Conservation (phyloP, 192 early-diverging fungal species). For the Umbelopsis isabellina region DNA sequence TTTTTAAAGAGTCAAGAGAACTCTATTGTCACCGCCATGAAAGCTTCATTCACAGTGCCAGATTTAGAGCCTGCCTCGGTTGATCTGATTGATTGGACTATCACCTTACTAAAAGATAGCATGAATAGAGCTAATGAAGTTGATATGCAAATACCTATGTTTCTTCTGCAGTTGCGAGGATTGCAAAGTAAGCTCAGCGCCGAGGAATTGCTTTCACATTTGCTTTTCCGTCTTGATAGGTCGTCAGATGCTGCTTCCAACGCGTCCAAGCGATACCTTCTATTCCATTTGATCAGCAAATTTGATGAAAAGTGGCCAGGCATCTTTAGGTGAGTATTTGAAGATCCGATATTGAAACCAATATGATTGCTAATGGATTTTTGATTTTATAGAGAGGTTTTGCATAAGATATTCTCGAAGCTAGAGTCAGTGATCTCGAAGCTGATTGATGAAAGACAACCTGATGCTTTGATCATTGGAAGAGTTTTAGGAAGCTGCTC, state of each 20-base stretch:
- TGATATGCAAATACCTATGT: conserved; percentile 28
- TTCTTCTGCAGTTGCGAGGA: conserved; percentile 24
- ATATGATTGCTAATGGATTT: background rate
- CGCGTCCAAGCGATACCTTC: conserved; percentile 24
- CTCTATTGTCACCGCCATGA: conserved; percentile 24
- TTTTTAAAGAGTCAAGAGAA: conserved; percentile 23
- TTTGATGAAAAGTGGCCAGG: conserved; percentile 30
- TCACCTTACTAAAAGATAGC: conserved; percentile 17
- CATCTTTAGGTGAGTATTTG: conserved; percentile 21
- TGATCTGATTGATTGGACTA: conserved; percentile 31
- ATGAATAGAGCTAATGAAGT: background rate
- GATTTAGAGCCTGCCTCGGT: conserved; percentile 30
- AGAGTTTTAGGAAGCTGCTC: conserved; percentile 31
- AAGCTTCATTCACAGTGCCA: conserved; percentile 26
- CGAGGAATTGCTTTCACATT: conserved; percentile 19
- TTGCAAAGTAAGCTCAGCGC: conserved; percentile 15
- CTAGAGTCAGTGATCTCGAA: conserved; percentile 27
- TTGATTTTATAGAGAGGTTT: conserved; percentile 10
- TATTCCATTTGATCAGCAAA: conserved; percentile 24
- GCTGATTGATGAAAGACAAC: conserved; percentile 24
- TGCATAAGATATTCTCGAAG: conserved; percentile 33
- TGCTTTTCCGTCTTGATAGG: conserved; percentile 24
- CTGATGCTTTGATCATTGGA: conserved; percentile 23
- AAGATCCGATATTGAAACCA: background rate
- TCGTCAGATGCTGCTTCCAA: background rate